These are phyloP conservation scores for Leccinellum rugosiceps DNA, from an alignment of 768 basidiomycete species.

Conservation along the genomic window DNA sequence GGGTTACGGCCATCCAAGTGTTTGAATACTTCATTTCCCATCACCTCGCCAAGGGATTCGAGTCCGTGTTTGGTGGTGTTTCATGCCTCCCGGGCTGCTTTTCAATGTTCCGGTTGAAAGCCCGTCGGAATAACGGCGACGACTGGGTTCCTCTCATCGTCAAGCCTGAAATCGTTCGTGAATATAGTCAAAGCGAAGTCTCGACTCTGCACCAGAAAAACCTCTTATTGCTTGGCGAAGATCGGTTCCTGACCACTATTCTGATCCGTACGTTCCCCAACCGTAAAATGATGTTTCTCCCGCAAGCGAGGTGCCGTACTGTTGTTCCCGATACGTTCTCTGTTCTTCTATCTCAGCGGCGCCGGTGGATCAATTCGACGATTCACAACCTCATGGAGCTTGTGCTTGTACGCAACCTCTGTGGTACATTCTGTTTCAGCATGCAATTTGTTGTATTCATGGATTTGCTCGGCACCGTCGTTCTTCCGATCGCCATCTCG, in stretches of 20 bases:
- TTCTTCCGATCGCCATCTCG: constrained; percentile 89
- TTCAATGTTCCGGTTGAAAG: constrained; percentile 98
- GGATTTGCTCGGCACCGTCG: constrained; percentile 89
- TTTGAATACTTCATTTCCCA: constrained; percentile 99
- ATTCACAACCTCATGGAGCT: constrained; percentile 99
- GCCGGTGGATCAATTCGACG: constrained; percentile 99
- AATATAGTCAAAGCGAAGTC: constrained; percentile 94
- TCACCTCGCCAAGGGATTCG: constrained; percentile 97
- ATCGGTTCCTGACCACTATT: constrained; percentile 97
- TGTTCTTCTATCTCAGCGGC: constrained; percentile 91
- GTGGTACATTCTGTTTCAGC: constrained; percentile 99
- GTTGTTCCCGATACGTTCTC: constrained; percentile 95
- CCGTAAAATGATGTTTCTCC: constrained; percentile 99
- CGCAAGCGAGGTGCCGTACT: constrained; percentile 92
- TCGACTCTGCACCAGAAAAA: constrained; percentile 98
- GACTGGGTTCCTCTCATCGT: constrained; percentile 98
- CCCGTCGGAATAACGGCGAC: constrained; percentile 79
- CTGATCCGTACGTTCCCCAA: constrained; percentile 96
- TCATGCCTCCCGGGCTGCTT: constrained; percentile 99
- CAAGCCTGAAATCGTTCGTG: constrained; percentile 95
- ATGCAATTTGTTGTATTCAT: constrained; percentile 99
- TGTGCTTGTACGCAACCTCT: constrained; percentile 92
- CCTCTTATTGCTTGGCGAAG: constrained; percentile 91
- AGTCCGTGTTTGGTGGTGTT: constrained; percentile 98
- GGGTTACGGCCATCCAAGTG: constrained; percentile 98